Evolutionary conservation across 805 yeast species (phyloP).

Genomic region (Jamesozyma spencerorum): DNA sequence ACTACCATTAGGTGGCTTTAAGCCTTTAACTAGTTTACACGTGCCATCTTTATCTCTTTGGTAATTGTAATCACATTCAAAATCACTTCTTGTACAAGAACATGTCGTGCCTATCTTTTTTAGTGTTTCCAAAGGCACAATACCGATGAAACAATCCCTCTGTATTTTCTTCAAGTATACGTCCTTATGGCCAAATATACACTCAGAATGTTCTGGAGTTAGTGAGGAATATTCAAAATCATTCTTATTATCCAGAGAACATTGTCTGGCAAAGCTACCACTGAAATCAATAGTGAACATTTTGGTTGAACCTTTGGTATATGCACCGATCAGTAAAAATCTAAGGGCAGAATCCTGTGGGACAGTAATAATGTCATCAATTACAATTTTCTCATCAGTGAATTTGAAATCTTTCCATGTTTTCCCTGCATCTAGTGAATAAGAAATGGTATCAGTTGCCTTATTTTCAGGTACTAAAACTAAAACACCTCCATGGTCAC

Average conservation of each 20-base stretch:
- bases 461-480: conserved; percentile 57
- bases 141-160: conserved; percentile 58
- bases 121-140: conserved; percentile 49
- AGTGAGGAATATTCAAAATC: conserved; percentile 57
- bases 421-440: conserved; percentile 71
- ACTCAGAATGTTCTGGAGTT: conserved; percentile 41
- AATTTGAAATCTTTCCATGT: conserved; percentile 66
- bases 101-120: conserved; percentile 56
- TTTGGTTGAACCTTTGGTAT: conserved; percentile 38
- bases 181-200: conserved; percentile 66
- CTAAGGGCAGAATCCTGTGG: conserved; percentile 85
- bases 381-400: conserved; percentile 42
- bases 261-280: conserved; percentile 42
- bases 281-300: conserved; percentile 52
- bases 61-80: conserved; percentile 88
- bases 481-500: conserved; percentile 86
- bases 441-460: conserved; percentile 48
- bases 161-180: conserved; percentile 50
- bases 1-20: conserved; percentile 53
- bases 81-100: conserved; percentile 77
- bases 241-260: conserved; percentile 39
- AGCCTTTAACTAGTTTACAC: conserved; percentile 74
- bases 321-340: conserved; percentile 53
- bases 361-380: conserved; percentile 75
- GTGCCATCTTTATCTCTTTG: conserved; percentile 65